Evolutionary conservation across 2,329 filamentous ascomycete genomes (phyloP).

Genomic region (Pleurostoma richardsiae): DNA sequence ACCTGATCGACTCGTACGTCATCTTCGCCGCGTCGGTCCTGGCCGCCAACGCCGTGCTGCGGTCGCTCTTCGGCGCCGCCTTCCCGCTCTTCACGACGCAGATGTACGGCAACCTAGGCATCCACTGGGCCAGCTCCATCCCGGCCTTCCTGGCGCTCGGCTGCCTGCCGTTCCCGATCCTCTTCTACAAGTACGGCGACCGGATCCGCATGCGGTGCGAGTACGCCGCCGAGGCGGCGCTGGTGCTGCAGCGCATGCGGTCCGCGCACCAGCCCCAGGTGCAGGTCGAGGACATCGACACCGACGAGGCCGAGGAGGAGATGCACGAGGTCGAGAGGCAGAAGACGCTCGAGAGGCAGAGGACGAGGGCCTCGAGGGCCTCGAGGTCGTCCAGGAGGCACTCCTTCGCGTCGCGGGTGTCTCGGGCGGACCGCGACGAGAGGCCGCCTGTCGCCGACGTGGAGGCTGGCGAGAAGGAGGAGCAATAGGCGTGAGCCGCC

Average conservation of each 20-base stretch:
- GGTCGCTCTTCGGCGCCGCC: slow-evolving; percentile 50
- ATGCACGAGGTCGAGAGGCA: slow-evolving; percentile 6
- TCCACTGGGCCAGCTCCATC: slow-evolving; percentile 23
- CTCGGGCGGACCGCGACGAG: no score
- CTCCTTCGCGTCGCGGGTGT: no score
- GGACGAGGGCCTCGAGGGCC: background rate
- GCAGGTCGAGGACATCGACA: slow-evolving; percentile 5
- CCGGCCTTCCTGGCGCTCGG: slow-evolving; percentile 30
- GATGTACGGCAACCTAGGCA: slow-evolving; percentile 8
- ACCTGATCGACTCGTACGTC: slow-evolving; percentile 48
- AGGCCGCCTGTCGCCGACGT: no score
- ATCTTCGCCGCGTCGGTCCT: slow-evolving; percentile 57
- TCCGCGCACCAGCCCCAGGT: background rate
- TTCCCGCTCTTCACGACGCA: slow-evolving; percentile 52
- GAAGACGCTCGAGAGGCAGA: background rate
- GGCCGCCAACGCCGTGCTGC: slow-evolving; percentile 51
- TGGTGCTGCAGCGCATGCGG: slow-evolving; percentile 7
- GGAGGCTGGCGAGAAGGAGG: no score
- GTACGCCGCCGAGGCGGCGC: slow-evolving; percentile 12
- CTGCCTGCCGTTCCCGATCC: slow-evolving; percentile 32
- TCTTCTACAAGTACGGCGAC: slow-evolving; percentile 31
- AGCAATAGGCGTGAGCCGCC: no score
- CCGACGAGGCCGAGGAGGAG: slow-evolving; percentile 6
- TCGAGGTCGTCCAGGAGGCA: no score
- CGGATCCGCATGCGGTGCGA: slow-evolving; percentile 26